Evolutionary conservation across 2,329 filamentous ascomycete species (phyloP), one percentile per base, ranked within the genome.

Genomic region (Fusarium acutatum): DNA sequence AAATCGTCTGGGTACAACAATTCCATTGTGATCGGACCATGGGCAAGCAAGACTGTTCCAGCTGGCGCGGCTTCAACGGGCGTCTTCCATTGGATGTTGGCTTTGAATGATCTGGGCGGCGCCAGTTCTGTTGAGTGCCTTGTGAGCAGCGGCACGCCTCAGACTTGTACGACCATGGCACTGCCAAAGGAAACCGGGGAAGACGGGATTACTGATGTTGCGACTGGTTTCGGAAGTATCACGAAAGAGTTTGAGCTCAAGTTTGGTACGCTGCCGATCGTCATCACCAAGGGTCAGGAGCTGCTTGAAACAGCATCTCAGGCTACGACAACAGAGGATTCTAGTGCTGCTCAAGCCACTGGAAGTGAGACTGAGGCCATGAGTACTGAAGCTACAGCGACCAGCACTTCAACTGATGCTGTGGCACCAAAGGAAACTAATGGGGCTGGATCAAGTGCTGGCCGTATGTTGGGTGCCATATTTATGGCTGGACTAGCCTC

Each of bases 41-140:
- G 66, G 66, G 66, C 57, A 5, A 54, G 52, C 6, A 50, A 63
- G 10, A 57, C 57, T n/a, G 37, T 69, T 11, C 34, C 57, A 18
- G n/a, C 40, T 5, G 66, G 66, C 3, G 41, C 49, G 9, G 47
- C 66, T 13, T 44, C 38, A 18, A 69, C 38, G 2, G 66, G 66
- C 17, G 22, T 40, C 5, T 68, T 68, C n/a, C 66, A 68, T 34
- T 68, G 37, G 37, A 63, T 68, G 56, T 8, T 62, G 17, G 13
- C 18, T 13, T 11, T n/a, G 14, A 17, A 22, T 7, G 26, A 41
- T 14, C n/a, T 32, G 22, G 24, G 32, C 7, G n/a, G 38, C 5
- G 15, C 22, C 38, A 30, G 26, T 5, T 66, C 52, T 20, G 34
- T 66, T n/a, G 34, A 67, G 14, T 59, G 61, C 7, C 12, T 66